Base-by-base conservation (phyloP, 768 basidiomycete genomes). In the Leucosporidium yakuticum region DNA sequence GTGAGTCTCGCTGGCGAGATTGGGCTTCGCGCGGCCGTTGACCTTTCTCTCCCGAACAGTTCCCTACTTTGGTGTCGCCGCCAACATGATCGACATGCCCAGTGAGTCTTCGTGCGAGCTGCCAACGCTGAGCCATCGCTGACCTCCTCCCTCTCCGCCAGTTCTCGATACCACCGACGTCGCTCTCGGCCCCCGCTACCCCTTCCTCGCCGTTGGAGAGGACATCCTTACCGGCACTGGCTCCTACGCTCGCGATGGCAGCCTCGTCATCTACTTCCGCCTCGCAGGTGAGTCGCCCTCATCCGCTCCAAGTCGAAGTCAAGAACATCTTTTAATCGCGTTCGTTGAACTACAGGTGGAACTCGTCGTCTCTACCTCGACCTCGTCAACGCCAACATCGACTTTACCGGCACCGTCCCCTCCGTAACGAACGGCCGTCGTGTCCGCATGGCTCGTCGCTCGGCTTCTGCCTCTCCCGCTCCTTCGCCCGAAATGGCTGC, bases 161-260 rank as follows among this genome's bases (percentile, higher is more conserved):
- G 81, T 85, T 44, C 73, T 86, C 53, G 85, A 86, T 73, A 80
- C 82, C 76, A 84, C 83, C 2, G 50, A 53, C 5, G 15, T 27
- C 51, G 27, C 15, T 27, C 23, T n/a, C 51, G 51, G 51, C n/a
- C 14, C 51, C 51, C 9, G n/a, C 17, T 53, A 53, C 51, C 51
- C 51, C n/a, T 53, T 53, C 51, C 39, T 44, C 17, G 51, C 27
- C 9, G 27, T 53, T 15, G 27, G 27, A 23, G 14, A 53, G n/a
- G 51, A 53, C 51, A 53, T 53, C 15, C n/a, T 53, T 21, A n/a
- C 23, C 51, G 51, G 51, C 21, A 27, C 51, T 8, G 27, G n/a
- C n/a, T n/a, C 51, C 17, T 53, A n/a, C 51, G 27, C 51, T 23
- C 23, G n/a, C 51, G 51, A 53, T 27, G 51, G n/a, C n/a, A 27